Conservation (phyloP, 768 basidiomycete genomes). For the Gloeostereum incarnatum region DNA sequence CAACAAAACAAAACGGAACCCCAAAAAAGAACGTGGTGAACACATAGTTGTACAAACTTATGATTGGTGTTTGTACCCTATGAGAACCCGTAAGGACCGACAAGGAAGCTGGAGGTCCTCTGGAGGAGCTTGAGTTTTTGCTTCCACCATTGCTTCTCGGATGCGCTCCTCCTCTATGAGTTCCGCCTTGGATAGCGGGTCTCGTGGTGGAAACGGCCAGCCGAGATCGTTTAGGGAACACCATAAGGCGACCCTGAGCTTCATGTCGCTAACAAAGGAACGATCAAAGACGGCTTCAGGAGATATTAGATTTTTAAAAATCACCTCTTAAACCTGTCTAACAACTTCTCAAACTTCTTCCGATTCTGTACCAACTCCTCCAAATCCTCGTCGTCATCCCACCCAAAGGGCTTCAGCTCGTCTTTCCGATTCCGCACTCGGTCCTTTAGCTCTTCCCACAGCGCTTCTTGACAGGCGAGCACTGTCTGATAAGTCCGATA, state of each 20-base stretch:
- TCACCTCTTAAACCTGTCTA: constrained; percentile 50
- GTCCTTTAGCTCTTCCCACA: constrained; percentile 69
- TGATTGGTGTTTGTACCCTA: constrained; percentile 42
- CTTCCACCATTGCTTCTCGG: constrained; percentile 51
- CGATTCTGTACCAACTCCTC: constrained; percentile 46
- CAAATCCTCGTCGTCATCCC: constrained; percentile 60
- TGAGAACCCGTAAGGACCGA: constrained; percentile 51
- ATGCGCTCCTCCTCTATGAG: constrained; percentile 58
- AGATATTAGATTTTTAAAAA: constrained; percentile 11
- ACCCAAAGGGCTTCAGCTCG: constrained; percentile 50
- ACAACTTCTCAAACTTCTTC: constrained; percentile 47
- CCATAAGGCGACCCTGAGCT: constrained; percentile 55
- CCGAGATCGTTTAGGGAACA: constrained; percentile 49
- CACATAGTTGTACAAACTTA: too few species aligned
- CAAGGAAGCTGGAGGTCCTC: constrained; percentile 47
- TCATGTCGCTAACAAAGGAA: constrained; percentile 44
- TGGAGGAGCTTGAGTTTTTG: constrained; percentile 37
- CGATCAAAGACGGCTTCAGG: constrained; percentile 2
- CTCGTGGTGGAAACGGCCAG: constrained; percentile 49
- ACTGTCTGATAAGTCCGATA: constrained; percentile 54
- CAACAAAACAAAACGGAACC: too few species aligned
- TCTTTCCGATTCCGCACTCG: constrained; percentile 47
- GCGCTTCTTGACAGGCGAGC: constrained; percentile 59
- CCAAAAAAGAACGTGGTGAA: too few species aligned
- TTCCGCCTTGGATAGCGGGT: constrained; percentile 61